Evolutionary conservation across 2,329 filamentous ascomycete species (phyloP), one percentile per base, ranked within the genome.

Genomic region (Grosmannia serpens): DNA sequence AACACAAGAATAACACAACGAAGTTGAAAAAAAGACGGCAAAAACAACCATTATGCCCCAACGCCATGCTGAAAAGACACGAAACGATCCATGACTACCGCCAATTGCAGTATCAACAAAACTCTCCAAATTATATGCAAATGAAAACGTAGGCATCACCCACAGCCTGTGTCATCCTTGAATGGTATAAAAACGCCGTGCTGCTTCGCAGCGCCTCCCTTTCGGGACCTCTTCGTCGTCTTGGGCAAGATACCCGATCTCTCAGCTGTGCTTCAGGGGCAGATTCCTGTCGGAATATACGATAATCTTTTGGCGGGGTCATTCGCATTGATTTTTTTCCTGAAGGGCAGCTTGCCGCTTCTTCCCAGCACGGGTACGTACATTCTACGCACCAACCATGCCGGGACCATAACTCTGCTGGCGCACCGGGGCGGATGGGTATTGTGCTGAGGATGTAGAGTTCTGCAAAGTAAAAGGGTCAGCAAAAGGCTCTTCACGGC

Each of bases 361-460:
- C 35, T 29, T 44, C 24, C 53, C 33, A 22, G 53, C 53, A 29
- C 53, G 53, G 24, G 53, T 55, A 7, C 53, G 38, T 31, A 24
- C 17, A n/a, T 20, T 31, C 38, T 75, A 84, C 67, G 77, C 80
- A 61, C 78, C 78, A 59, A 81, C 77, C 76, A 82, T 81, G 58
- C 80, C 80, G 58, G 80, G 76, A 31, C 81, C 79, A 65, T 83
- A 83, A 67, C 75, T 78, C 66, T 77, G 74, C 61, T 79, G 76
- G 55, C 76, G 77, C 64, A 76, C 72, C 33, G 67, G 65, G 55
- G 72, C 68, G 61, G 70, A 70, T 13, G 74, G 70, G 59, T 74
- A 76, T 38, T 75, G 72, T 56, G 73, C 68, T 58, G 60, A 59
- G 1, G 69, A 74, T 55, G 73, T 73, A 61, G 75, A 69, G 64